phyloP scores from a whole-genome alignment of 148 eudicot species.

The Amaranthus hypochondriacus region DNA sequence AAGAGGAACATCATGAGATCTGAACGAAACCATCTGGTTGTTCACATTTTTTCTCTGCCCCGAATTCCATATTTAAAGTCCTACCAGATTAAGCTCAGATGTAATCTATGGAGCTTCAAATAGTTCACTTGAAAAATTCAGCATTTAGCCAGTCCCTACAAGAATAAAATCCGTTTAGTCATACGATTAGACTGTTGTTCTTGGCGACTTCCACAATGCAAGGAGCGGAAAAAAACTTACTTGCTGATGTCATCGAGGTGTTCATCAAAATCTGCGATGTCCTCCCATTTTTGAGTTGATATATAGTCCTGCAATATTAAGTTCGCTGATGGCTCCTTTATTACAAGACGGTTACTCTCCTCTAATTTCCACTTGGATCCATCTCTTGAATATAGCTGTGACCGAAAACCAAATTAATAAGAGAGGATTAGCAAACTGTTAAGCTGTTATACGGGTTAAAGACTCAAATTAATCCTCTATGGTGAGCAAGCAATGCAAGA shows the following conservation, averaged over 20 bases:
- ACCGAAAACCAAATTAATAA: neutral
- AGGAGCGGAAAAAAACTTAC: slow-evolving; percentile 33
- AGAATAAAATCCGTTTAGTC: slow-evolving; percentile 1
- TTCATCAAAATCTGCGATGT: slow-evolving; percentile 78
- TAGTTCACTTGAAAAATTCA: slow-evolving; percentile 50
- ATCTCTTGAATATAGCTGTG: slow-evolving; percentile 68
- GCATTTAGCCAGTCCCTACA: slow-evolving; percentile 84
- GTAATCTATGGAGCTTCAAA: slow-evolving; percentile 5
- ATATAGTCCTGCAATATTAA: slow-evolving; percentile 62
- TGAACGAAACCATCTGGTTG: neutral
- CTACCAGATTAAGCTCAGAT: slow-evolving; percentile 8
- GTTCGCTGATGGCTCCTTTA: slow-evolving; percentile 78
- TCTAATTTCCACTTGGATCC: slow-evolving; percentile 74
- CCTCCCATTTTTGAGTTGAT: slow-evolving; percentile 63
- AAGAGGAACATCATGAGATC: slow-evolving; percentile 6
- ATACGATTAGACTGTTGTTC: neutral
- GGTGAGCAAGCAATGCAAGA: neutral
- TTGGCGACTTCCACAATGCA: neutral
- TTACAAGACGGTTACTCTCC: slow-evolving; percentile 43
- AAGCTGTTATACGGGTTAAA: neutral
- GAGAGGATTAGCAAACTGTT: neutral
- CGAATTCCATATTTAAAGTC: neutral
- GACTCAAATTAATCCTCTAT: neutral
- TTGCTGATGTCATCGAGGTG: slow-evolving; percentile 88
- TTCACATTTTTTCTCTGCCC: slow-evolving; percentile 1